A percentile compares a stretch with the other conserved stretches of the same genome.
phyloP scores from a whole-genome alignment of 768 basidiomycete species.

The Leccinum variicolor region DNA sequence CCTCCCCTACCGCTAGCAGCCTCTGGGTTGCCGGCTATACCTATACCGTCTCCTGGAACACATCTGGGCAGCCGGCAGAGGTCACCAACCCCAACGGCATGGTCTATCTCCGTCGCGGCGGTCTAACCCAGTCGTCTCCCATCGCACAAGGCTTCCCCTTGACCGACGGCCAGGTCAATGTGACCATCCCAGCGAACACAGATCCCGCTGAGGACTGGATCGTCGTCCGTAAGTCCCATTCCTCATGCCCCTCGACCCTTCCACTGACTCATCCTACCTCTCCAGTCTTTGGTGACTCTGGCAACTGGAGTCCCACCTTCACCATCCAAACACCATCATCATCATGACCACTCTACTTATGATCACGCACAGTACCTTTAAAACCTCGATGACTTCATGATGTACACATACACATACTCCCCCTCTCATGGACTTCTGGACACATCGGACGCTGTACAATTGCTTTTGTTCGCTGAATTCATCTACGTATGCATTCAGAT shows the following conservation, averaged over 20 bases:
- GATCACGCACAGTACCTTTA: background rate
- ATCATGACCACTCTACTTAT: constrained; percentile 16
- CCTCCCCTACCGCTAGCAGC: constrained; percentile 32
- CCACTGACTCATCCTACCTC: background rate
- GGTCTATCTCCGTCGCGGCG: constrained; percentile 40
- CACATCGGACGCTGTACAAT: constrained; percentile 8
- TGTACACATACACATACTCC: constrained; percentile 5
- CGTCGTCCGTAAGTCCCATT: constrained; percentile 39
- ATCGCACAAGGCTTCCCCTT: constrained; percentile 40
- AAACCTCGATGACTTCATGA: constrained; percentile 14
- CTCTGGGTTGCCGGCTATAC: constrained; percentile 41
- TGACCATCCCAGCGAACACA: constrained; percentile 39
- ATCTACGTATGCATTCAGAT: background rate
- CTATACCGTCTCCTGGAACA: constrained; percentile 47
- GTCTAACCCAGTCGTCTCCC: constrained; percentile 29
- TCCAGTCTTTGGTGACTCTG: constrained; percentile 53
- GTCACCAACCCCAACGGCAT: constrained; percentile 46
- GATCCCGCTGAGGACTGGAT: constrained; percentile 38
- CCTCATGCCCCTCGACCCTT: background rate
- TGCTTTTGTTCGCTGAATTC: constrained; percentile 1
- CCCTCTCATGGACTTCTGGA: constrained; percentile 12
- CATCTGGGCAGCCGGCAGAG: constrained; percentile 37
- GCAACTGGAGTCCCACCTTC: constrained; percentile 45
- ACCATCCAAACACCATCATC: constrained; percentile 31
- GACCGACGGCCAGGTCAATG: constrained; percentile 30